Conservation (phyloP, 176 grass and related monocot species). For the Stipa capillata region DNA sequence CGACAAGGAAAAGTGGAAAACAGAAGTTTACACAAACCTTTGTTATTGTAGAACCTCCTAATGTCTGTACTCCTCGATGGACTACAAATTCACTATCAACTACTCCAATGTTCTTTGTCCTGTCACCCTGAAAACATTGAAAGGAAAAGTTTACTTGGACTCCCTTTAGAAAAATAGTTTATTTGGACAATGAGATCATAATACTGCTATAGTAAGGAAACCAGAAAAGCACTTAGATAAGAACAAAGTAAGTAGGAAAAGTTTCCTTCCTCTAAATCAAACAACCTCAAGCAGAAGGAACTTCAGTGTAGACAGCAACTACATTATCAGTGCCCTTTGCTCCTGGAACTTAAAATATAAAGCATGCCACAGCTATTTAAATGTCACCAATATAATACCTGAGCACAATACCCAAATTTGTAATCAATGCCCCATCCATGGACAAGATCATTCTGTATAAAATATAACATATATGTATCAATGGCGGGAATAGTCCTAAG, state of each 20-base stretch:
- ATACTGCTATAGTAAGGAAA: neutral
- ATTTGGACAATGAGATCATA: neutral
- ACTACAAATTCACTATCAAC: constrained; percentile 82
- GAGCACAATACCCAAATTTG: constrained; percentile 92
- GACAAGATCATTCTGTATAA: constrained; percentile 77
- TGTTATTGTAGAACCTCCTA: constrained; percentile 45
- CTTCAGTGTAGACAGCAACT: neutral
- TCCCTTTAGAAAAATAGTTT: no score
- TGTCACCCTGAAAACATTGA: constrained; percentile 55
- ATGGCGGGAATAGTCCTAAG: neutral
- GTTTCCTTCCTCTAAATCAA: neutral
- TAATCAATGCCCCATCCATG: constrained; percentile 95
- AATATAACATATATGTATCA: constrained; percentile 13
- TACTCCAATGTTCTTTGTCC: constrained; percentile 65
- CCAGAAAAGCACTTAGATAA: neutral
- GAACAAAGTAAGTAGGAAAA: neutral
- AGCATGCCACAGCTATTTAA: neutral
- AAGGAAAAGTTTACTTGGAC: neutral
- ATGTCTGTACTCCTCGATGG: constrained; percentile 67
- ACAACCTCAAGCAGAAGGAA: neutral
- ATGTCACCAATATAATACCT: constrained; percentile 42
- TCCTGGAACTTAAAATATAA: constrained; percentile 2
- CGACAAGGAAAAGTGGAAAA: constrained; percentile 17
- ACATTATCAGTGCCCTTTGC: neutral
- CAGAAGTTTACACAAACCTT: constrained; percentile 41